phyloP scores from a whole-genome alignment of 2,329 filamentous ascomycete genomes.

The Epichloe hybrida region DNA sequence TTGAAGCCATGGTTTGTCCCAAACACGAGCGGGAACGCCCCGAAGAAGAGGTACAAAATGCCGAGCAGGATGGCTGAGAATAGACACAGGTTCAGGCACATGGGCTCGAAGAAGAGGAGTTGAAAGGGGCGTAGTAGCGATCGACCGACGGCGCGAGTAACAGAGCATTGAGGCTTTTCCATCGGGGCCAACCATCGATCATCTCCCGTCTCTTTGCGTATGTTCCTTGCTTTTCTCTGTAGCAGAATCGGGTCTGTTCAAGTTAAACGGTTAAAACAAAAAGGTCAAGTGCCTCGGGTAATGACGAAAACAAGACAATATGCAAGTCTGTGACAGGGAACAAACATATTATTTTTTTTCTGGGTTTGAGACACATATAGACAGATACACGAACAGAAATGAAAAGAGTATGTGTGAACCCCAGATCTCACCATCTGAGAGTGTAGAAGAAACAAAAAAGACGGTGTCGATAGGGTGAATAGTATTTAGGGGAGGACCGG shows the following conservation, averaged over 20 bases:
- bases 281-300: neutral
- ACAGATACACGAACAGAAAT: neutral
- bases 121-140: conserved; percentile 61
- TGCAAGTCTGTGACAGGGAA: neutral
- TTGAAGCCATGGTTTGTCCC: conserved; percentile 59
- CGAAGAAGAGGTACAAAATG: conserved; percentile 82
- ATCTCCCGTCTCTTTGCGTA: conserved; percentile 67
- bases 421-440: neutral
- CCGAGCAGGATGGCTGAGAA: conserved; percentile 78
- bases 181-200: conserved; percentile 62
- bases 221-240: conserved; percentile 52
- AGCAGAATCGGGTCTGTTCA: conserved; percentile 50
- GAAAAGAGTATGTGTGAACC: neutral
- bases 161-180: conserved; percentile 57
- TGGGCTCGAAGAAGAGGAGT: conserved; percentile 68
- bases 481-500: too few species aligned
- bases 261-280: neutral
- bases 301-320: neutral
- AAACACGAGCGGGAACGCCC: conserved; percentile 75
- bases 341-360: neutral
- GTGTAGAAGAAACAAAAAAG: neutral
- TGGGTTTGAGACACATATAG: neutral
- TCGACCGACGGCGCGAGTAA: conserved; percentile 43
- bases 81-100: conserved; percentile 71
- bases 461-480: neutral